A percentile compares a stretch with the other conserved stretches of the same genome.
phyloP scores from a whole-genome alignment of 2,329 filamentous ascomycete genomes.

The Fusarium miscanthi region DNA sequence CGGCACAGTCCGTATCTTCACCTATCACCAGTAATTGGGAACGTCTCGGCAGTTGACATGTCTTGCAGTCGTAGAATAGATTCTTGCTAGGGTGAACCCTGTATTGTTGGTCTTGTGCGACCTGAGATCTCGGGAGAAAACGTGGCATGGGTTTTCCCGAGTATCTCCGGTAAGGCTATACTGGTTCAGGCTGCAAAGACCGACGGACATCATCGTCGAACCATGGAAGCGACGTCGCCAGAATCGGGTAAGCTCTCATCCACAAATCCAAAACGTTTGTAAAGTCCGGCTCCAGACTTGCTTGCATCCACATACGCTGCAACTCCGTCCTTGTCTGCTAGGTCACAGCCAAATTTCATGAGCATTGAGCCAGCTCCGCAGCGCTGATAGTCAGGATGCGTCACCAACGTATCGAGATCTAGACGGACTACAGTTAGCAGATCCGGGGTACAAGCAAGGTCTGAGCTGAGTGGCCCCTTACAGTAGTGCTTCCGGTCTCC shows the following conservation, averaged over 20 bases:
- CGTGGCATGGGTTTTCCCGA: neutral
- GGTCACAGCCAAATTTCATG: slow-evolving; percentile 40
- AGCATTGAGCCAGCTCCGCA: slow-evolving; percentile 43
- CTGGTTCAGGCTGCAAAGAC: neutral
- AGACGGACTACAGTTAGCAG: neutral
- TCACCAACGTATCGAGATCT: slow-evolving; percentile 44
- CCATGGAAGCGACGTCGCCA: slow-evolving; percentile 31
- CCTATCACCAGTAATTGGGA: neutral
- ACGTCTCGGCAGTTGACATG: neutral
- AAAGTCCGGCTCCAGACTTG: slow-evolving; percentile 23
- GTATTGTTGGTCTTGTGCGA: neutral
- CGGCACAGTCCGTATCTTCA: neutral
- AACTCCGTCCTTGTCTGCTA: slow-evolving; percentile 34
- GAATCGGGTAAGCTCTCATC: slow-evolving; percentile 25
- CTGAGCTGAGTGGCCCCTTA: neutral
- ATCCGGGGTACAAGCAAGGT: neutral
- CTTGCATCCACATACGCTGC: slow-evolving; percentile 43
- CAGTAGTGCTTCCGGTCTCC: slow-evolving; percentile 31
- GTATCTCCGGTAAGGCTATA: neutral
- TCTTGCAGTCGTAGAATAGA: neutral
- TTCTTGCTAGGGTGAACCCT: neutral
- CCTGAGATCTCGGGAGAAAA: neutral
- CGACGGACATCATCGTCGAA: neutral
- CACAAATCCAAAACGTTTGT: slow-evolving; percentile 29
- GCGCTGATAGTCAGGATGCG: slow-evolving; percentile 43